Conservation (phyloP, 371 early-diverging fungal genomes). For the Saksenaea vasiformis region DNA sequence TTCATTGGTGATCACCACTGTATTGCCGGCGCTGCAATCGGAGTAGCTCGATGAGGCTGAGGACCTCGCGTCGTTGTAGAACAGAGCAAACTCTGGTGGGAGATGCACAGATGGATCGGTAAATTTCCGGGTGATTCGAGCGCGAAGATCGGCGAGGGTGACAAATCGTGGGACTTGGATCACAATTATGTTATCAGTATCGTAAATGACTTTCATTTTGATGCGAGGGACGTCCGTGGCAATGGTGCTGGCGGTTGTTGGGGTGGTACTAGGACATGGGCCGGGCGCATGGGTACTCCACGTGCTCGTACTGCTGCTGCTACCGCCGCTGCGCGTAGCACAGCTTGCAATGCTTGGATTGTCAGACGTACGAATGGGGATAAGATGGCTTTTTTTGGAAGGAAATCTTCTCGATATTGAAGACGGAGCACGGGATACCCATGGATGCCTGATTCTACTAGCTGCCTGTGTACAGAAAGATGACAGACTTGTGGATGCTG, state of each 20-base stretch:
- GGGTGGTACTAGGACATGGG: constrained; percentile 17
- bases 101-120: constrained; percentile 13
- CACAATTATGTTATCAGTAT: constrained; percentile 32
- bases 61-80: constrained; percentile 28
- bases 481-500: constrained; percentile 14
- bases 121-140: constrained; percentile 25
- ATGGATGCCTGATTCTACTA: constrained; percentile 18
- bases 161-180: constrained; percentile 28
- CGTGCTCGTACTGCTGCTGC: constrained; percentile 7
- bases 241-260: constrained; percentile 7
- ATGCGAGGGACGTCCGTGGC: background rate
- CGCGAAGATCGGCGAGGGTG: constrained; percentile 16
- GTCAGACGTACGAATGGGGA: background rate
- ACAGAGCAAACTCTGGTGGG: constrained; percentile 15
- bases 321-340: constrained; percentile 6
- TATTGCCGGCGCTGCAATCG: constrained; percentile 10
- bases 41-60: constrained; percentile 23
- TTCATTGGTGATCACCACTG: constrained; percentile 19
- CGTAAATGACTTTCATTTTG: constrained; percentile 32
- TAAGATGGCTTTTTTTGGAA: constrained; percentile 5
- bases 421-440: constrained; percentile 10
- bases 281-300: constrained; percentile 12
- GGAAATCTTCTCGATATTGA: background rate
- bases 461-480: constrained; percentile 17
- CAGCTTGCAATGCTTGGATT: background rate